Evolutionary conservation across 768 basidiomycete genomes (phyloP), one percentile per base, ranked within the genome.

Genomic region (Gautieria morchelliformis): DNA sequence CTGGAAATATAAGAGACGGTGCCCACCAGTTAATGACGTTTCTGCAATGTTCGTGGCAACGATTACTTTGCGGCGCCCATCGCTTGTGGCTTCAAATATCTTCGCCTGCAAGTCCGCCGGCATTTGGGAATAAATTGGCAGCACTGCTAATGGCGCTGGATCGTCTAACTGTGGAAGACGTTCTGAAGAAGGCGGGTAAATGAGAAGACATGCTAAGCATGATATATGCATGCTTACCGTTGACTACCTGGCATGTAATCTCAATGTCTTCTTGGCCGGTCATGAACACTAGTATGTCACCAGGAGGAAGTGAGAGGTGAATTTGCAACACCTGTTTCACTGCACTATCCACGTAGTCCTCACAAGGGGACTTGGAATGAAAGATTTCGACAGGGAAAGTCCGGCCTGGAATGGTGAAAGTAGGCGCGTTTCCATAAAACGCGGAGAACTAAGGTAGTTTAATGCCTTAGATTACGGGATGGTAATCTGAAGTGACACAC

Each of bases 241-340:
- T 81, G 19, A 97, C 75, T 33, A 98, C 95, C 65, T 91, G 88
- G 67, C 96, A 99, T 11, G 93, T 98, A 32, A 92, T 80, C 71
- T 98, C 95, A 59, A 99, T 99, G 68, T 99, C 95, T 72, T 98
- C 96, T 72, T 98, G 96, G 40, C 96, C 96, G 27, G 96, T 99
- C 95, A 98, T 98, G 71, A 99, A 99, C 24, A 98, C 93, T 42
- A 99, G 76, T 52, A 98, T 89, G 72, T 99, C 96, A 15, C 96
- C 96, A 0, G 84, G 82, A 20, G 95, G 93, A 17, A 88, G 79
- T 1, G 95, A 93, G 41, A 98, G 76, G 68, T 99, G 95, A 45
- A 99, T 98, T 66, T 95, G 91, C 30, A 98, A 78, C 15, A 98
- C 89, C 71, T 99, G 95, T 74, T 98, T 99, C 63, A 99, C 96